Evolutionary conservation across 2,329 filamentous ascomycete genomes (phyloP), one percentile per base, ranked within the genome.

Genomic region (Colletotrichum sp.): DNA sequence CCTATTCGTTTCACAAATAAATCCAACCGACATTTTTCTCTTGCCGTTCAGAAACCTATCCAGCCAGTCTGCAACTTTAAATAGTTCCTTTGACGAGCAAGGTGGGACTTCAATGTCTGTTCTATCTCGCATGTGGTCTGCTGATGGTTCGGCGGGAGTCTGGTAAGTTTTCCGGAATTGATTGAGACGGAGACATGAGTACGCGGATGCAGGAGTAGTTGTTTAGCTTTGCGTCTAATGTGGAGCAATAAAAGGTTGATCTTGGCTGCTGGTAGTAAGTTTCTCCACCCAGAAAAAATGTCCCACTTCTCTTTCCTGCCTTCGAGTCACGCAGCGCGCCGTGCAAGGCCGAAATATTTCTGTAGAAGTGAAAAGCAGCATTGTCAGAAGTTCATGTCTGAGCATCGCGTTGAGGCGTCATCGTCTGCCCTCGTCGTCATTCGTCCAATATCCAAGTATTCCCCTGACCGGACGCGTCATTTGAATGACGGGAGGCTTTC

Each of bases 331-430:
- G 24, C 24, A 26, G 24, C 24, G 24, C 24, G 24, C 24, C 24
- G 24, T 5, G 24, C 24, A 26, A 26, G 24, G 24, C 24, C 24
- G 24, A 26, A 26, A 26, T 26, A 26, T 26, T 26, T 26, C 24
- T 26, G 26, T 49, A 44, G 16, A 3, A n/a, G 1, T n/a, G 1
- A 44, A 3, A 0, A 44, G 18, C 0, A 10, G 5, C 1, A 44
- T 5, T 44, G 39, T 2, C 5, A n/a, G 18, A n/a, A 44, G 18
- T 44, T 44, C 39, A 44, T n/a, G 0, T 12, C 18, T 0, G 18
- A 44, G 18, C 39, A 44, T 44, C 5, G 9, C 18, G 18, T 44
- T n/a, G n/a, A 49, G 6, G 9, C n/a, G n/a, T 21, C 44, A 21
- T 49, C 10, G 9, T 21, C n/a, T 7, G n/a, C 0, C n/a, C 6